Evolutionary conservation across 371 early-diverging fungal species (phyloP), one percentile per base, ranked within the genome.

Genomic region (Rhizopus stolonifer): DNA sequence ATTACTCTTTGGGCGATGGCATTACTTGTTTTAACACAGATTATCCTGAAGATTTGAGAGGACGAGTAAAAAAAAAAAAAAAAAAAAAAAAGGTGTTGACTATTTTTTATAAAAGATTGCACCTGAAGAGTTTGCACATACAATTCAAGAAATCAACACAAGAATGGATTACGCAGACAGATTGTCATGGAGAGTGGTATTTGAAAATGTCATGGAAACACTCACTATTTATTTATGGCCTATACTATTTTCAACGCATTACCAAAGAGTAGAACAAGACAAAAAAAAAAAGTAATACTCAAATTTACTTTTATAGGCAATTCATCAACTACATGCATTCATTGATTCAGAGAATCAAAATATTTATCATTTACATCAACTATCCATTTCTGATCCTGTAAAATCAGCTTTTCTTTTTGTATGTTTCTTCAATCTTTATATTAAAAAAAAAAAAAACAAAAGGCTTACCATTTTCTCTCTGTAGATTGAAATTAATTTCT

Each of bases 401-500:
- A 70, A 70, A 32, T 49, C 61, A 19, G 79, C 79, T 13, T 74
- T 74, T 50, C 67, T 78, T 11, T 78, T 72, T 67, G 79, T 74
- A 69, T 69, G 74, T 65, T 22, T 18, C 13, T 33, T 9, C n/a
- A n/a, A n/a, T n/a, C n/a, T n/a, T n/a, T n/a, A n/a, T n/a, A n/a
- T n/a, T n/a, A n/a, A n/a, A n/a, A n/a, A n/a, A n/a, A n/a, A n/a
- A n/a, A n/a, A n/a, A n/a, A n/a, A n/a, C n/a, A n/a, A n/a, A n/a
- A n/a, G 33, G 11, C 9, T 52, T 33, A 22, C 22, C 26, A 21
- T 17, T 33, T 21, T 31, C 47, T n/a, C 0, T 36, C 36, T 29
- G n/a, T 60, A 64, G 61, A 60, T 64, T 56, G 65, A 64, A 61
- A 64, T 64, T 18, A 60, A 55, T 17, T 52, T 56, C 29, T 64